Conservation (phyloP, 2,329 filamentous ascomycete species). For the Trichoderma sp. region DNA sequence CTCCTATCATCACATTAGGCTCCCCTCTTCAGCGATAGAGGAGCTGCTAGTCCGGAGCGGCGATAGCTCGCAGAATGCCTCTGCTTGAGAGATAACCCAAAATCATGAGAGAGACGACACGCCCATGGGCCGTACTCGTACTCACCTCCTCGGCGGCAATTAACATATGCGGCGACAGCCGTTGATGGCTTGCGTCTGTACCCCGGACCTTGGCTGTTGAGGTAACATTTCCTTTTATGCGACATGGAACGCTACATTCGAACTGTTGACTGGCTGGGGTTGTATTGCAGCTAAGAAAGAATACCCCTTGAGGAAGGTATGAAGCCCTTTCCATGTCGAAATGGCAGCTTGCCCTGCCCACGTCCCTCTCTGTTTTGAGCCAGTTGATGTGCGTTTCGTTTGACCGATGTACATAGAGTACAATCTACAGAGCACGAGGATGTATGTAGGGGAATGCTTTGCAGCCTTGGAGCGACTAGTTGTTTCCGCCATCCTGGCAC, state of each 20-base stretch:
- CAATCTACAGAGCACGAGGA: background rate
- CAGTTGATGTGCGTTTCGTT: background rate
- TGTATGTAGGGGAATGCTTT: background rate
- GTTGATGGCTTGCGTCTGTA: slow-evolving; percentile 14
- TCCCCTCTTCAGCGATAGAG: background rate
- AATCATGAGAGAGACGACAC: background rate
- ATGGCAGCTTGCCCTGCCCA: slow-evolving; percentile 2
- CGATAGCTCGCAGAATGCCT: background rate
- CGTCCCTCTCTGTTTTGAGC: background rate
- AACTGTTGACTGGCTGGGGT: slow-evolving; percentile 15
- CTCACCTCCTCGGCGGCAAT: slow-evolving; percentile 9
- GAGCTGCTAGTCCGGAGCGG: background rate
- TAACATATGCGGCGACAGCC: slow-evolving; percentile 2
- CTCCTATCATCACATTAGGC: background rate
- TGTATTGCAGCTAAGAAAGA: slow-evolving; percentile 18
- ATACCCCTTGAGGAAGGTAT: slow-evolving; percentile 24
- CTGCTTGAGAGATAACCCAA: background rate
- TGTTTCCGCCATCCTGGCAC: slow-evolving; percentile 8
- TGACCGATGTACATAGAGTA: background rate
- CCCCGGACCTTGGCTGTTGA: slow-evolving; percentile 16
- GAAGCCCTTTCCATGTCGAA: slow-evolving; percentile 1
- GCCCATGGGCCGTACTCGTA: background rate
- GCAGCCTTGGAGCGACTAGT: background rate
- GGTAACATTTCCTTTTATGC: slow-evolving; percentile 11
- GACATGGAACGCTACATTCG: slow-evolving; percentile 19